Evolutionary conservation across 805 yeast genomes (phyloP), one percentile per base, ranked within the genome.

Genomic region (Wickerhamomyces silvicola): DNA sequence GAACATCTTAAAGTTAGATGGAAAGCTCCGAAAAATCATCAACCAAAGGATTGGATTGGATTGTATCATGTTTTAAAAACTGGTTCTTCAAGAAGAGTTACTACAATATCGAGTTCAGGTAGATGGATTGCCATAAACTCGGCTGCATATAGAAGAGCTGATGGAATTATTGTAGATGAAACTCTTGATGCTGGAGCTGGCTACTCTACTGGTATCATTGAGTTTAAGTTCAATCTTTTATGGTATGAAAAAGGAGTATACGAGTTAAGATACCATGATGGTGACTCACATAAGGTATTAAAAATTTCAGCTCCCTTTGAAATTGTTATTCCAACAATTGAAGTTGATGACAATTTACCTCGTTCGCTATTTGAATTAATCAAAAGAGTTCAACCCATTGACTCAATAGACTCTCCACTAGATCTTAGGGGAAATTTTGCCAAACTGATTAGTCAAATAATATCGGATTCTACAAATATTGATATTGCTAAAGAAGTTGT

Each of bases 41-140:
- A 72, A 12, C 36, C 57, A 0, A 65, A 62, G 26, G 88, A 81
- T 50, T 83, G 94, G 94, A 68, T 83, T 42, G 94, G 92, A 1
- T 55, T 83, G 19, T 83, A 83, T 56, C 71, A 72, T 33, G 68
- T 80, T 8, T 59, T 72, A 17, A 81, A 72, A 39, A 75, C 83
- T 12, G 69, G 76, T 5, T 61, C 62, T 22, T 70, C 78, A 14
- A 64, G 75, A 33, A 65, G 66, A 25, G 66, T 62, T 18, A 81
- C 92, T 0, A 56, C 67, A 22, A 58, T 75, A n/a, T 63, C 82
- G 10, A 78, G 87, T 8, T 55, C 67, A 23, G 81, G 81, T 9
- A 75, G 79, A 40, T 82, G 90, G 90, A 46, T 62, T 21, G 75
- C 74, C 34, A 53, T 68, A 10, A 58, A 63, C 12, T 49, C 49